These are phyloP conservation scores for Cymbopogon flexuosus DNA, from an alignment of 202 grass and related monocot species.

Conservation along the genomic window DNA sequence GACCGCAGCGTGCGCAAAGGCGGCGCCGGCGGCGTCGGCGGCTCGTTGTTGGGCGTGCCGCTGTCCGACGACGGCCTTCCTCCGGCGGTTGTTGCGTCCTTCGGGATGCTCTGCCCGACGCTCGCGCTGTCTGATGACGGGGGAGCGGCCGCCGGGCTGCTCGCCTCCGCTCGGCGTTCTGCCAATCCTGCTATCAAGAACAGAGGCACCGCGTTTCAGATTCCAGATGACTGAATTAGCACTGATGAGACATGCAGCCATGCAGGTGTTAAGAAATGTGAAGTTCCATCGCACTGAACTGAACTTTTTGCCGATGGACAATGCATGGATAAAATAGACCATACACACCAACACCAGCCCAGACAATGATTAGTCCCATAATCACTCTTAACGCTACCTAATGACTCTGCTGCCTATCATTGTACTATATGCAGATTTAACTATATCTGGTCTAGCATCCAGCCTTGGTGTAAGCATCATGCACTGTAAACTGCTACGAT, in stretches of 20 bases:
- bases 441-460: neutral
- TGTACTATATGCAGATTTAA: neutral
- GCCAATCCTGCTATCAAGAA: neutral
- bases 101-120: slow-evolving; percentile 4
- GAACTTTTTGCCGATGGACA: neutral
- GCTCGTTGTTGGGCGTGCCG: neutral
- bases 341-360: neutral
- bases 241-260: neutral
- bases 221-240: neutral
- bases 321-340: neutral
- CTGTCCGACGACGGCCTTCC: slow-evolving; percentile 8
- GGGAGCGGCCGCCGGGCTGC: slow-evolving; percentile 7
- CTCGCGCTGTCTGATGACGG: slow-evolving; percentile 17
- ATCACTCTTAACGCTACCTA: slow-evolving; percentile 6
- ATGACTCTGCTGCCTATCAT: slow-evolving; percentile 8
- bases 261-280: neutral
- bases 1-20: slow-evolving; percentile 33
- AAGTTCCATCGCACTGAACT: neutral
- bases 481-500: neutral
- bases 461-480: neutral
- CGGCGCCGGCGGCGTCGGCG: neutral
- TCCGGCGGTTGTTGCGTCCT: neutral
- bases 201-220: neutral
- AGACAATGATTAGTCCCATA: slow-evolving; percentile 27
- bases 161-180: neutral